Evolutionary conservation across 2,329 filamentous ascomycete species (phyloP).

Genomic region (Exophiala alcalophila): DNA sequence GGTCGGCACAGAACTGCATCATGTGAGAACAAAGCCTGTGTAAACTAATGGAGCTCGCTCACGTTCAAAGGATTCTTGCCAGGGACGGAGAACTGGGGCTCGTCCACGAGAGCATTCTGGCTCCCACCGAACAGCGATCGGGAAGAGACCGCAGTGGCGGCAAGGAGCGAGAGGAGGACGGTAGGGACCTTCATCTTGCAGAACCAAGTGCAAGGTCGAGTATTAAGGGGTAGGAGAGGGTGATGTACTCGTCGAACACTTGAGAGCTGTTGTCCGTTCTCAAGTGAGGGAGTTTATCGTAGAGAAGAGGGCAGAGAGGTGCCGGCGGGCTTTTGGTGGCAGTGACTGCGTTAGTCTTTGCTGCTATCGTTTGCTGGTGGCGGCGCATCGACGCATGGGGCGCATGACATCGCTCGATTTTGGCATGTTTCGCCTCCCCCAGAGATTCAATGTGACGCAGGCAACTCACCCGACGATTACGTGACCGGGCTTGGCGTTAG

Average conservation of each 20-base stretch:
- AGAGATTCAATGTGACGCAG: no score
- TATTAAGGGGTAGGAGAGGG: no score
- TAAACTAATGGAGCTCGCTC: not conserved
- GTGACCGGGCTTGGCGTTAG: not conserved
- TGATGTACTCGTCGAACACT: not conserved
- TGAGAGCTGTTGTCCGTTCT: not conserved
- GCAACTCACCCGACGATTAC: not conserved
- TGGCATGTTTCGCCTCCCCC: no score
- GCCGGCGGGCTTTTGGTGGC: not conserved
- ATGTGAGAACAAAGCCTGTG: conserved; percentile 3
- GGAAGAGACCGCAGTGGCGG: conserved; percentile 46
- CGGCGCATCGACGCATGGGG: no score
- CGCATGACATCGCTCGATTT: no score
- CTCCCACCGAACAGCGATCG: conserved; percentile 49
- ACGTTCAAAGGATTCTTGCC: conserved; percentile 76
- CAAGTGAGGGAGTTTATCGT: no score
- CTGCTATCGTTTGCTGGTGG: no score
- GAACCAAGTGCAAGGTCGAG: no score
- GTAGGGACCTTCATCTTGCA: conserved; percentile 25
- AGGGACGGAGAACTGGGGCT: conserved; percentile 63
- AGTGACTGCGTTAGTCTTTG: no score
- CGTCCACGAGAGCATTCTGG: conserved; percentile 50
- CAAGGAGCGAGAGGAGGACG: conserved; percentile 44
- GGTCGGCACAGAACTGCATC: conserved; percentile 65
- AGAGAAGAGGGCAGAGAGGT: not conserved